Evolutionary conservation across 495 filamentous ascomycete species (phyloP), one percentile per base, ranked within the genome.

Genomic region (Lineolata rhizophorae): DNA sequence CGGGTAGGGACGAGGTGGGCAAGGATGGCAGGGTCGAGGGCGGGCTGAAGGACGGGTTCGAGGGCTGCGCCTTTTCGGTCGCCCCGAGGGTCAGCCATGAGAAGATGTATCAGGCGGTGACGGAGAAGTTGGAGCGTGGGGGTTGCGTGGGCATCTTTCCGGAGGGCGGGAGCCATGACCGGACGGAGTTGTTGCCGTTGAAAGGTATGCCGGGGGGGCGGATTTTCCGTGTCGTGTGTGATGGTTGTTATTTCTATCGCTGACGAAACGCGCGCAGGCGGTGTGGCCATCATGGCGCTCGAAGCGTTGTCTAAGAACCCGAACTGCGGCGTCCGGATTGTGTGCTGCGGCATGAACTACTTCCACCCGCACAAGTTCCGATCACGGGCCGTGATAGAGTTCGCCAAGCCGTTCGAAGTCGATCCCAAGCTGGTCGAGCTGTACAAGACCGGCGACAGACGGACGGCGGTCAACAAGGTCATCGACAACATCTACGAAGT

Each of bases 271-370:
- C 35, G 16, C n/a, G 35, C 36, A 71, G 90, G 87, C 49, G 87
- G 87, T 48, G 81, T 99, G 31, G 87, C 87, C 30, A 77, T 99
- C 39, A 99, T 99, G 84, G 87, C 87, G 15, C 65, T 99, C 29
- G 87, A 85, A 14, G 79, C 90, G 2, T 61, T 99, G 18, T 78
- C 78, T n/a, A 72, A 76, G 25, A 66, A 81, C 29, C 87, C 84
- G 3, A 64, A 90, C 40, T 93, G 76, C 47, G 83, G 76, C n/a
- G 49, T 99, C 40, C 90, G 80, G 51, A 95, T 99, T 43, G 77
- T 99, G n/a, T 90, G 90, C n/a, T 85, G 82, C 30, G 90, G 90
- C 37, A 95, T 95, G 87, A 99, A 99, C 47, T 99, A 99, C 53
- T 99, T 99, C 55, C 87, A 99, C 53, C 77, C 87, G 3, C 87